phyloP scores from a whole-genome alignment of 345 rosid species.

The Brassica nigra region DNA sequence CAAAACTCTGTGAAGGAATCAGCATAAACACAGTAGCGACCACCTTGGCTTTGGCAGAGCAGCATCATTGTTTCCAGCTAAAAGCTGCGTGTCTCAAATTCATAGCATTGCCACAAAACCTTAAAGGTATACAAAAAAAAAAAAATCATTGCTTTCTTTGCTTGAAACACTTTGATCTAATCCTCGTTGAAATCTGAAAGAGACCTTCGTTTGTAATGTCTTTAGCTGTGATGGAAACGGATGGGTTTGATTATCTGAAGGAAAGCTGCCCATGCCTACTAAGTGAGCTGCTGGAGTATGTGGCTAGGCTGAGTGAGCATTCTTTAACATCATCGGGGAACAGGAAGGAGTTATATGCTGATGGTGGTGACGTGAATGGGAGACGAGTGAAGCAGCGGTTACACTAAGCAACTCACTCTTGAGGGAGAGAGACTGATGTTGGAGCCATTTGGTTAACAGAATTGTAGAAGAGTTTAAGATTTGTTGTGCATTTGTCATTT shows the following conservation, averaged over 20 bases:
- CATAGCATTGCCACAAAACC: slow-evolving; percentile 57
- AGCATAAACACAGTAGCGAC: slow-evolving; percentile 77
- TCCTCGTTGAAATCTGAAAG: slow-evolving; percentile 2
- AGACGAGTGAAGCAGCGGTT: slow-evolving; percentile 78
- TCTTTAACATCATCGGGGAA: slow-evolving; percentile 49
- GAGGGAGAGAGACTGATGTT: not conserved
- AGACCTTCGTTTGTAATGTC: slow-evolving; percentile 2
- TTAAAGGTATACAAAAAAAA: slow-evolving; percentile 49
- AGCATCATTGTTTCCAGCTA: slow-evolving; percentile 71
- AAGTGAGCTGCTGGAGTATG: slow-evolving; percentile 58
- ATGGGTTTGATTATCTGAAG: slow-evolving; percentile 66
- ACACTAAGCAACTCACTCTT: slow-evolving; percentile 43
- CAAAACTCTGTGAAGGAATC: slow-evolving; percentile 69
- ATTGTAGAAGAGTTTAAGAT: slow-evolving; percentile 33
- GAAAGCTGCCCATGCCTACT: slow-evolving; percentile 63
- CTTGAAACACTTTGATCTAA: slow-evolving; percentile 1
- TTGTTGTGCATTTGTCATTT: slow-evolving; percentile 41
- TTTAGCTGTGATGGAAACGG: slow-evolving; percentile 80
- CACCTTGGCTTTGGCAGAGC: slow-evolving; percentile 80
- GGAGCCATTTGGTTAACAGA: slow-evolving; percentile 16
- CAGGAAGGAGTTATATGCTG: slow-evolving; percentile 48
- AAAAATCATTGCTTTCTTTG: not conserved
- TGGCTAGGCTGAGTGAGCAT: slow-evolving; percentile 63
- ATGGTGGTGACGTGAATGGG: slow-evolving; percentile 60
- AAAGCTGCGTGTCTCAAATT: slow-evolving; percentile 75